Conservation (phyloP, 495 filamentous ascomycete species). For the Penicillium ochrochloron region DNA sequence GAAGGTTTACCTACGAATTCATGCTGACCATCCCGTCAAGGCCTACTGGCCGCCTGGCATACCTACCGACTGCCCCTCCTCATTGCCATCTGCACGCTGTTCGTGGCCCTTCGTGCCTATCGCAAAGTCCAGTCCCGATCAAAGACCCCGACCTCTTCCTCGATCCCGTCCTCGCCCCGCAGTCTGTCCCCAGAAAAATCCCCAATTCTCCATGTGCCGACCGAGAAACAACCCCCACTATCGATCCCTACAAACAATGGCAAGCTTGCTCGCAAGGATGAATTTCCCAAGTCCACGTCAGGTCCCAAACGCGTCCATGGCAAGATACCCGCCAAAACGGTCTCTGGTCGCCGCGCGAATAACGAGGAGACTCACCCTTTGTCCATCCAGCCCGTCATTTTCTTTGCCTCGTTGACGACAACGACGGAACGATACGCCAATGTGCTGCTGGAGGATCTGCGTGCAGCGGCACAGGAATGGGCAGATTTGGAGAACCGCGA, state of each 20-base stretch:
- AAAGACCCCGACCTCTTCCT: conserved; percentile 36
- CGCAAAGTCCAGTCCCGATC: conserved; percentile 31
- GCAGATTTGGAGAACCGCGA: conserved; percentile 37
- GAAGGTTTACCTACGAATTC: neutral
- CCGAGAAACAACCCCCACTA: conserved; percentile 11
- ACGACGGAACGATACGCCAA: conserved; percentile 73
- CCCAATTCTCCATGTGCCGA: conserved; percentile 16
- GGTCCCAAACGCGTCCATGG: conserved; percentile 49
- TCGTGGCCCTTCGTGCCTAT: conserved; percentile 35
- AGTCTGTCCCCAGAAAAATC: conserved; percentile 36
- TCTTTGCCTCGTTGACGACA: conserved; percentile 84
- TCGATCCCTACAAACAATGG: conserved; percentile 12
- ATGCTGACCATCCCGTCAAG: conserved; percentile 20
- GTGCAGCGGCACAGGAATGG: conserved; percentile 36
- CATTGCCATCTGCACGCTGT: conserved; percentile 30
- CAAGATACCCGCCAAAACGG: conserved; percentile 40
- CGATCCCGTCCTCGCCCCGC: conserved; percentile 44
- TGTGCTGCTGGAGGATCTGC: conserved; percentile 58
- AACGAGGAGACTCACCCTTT: conserved; percentile 25
- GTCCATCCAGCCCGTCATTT: conserved; percentile 75
- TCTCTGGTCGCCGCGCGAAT: conserved; percentile 26
- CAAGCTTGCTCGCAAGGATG: conserved; percentile 17
- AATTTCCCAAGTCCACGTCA: conserved; percentile 21
- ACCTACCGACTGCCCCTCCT: conserved; percentile 44
- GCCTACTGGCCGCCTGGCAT: conserved; percentile 47